Percentiles rank a stretch among this genome's conserved stretches.
phyloP scores from a whole-genome alignment of 441 rosid species.

The Rhodomyrtus psidioides region DNA sequence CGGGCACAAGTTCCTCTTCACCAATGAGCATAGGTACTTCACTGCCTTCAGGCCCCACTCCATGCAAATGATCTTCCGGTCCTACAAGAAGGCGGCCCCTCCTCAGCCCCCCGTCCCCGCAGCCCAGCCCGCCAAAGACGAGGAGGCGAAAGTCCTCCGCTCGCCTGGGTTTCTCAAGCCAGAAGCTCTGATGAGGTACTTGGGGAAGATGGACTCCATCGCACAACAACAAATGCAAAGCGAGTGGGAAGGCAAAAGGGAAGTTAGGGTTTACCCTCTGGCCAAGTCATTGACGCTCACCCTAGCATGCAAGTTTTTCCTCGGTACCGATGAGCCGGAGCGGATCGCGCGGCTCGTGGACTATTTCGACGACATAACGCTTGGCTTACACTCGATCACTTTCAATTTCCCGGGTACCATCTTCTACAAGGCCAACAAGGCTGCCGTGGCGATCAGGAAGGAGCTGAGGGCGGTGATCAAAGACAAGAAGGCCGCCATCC shows the following conservation, averaged over 20 bases:
- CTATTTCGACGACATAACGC: conserved; percentile 12
- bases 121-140: not conserved
- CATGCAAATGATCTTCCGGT: conserved; percentile 12
- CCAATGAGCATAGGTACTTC: conserved; percentile 15
- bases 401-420: conserved; percentile 11
- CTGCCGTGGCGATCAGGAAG: conserved; percentile 9
- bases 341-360: conserved; percentile 12
- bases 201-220: conserved; percentile 13
- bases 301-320: conserved; percentile 11
- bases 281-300: conserved; percentile 13
- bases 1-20: conserved; percentile 16
- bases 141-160: conserved; percentile 6
- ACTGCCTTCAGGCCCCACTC: conserved; percentile 10
- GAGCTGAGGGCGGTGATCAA: conserved; percentile 8
- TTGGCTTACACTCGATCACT: conserved; percentile 16
- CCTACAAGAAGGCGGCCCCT: conserved; percentile 3
- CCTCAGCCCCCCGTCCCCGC: not conserved
- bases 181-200: conserved; percentile 10
- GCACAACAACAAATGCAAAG: conserved; percentile 7
- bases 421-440: conserved; percentile 12
- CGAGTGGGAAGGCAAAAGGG: conserved; percentile 9
- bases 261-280: not conserved
- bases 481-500: conserved; percentile 13
- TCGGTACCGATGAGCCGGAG: conserved; percentile 15
- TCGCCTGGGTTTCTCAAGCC: conserved; percentile 15